These are phyloP conservation scores for Lipomyces sp. DNA, from an alignment of 805 yeast species.

Conservation along the genomic window DNA sequence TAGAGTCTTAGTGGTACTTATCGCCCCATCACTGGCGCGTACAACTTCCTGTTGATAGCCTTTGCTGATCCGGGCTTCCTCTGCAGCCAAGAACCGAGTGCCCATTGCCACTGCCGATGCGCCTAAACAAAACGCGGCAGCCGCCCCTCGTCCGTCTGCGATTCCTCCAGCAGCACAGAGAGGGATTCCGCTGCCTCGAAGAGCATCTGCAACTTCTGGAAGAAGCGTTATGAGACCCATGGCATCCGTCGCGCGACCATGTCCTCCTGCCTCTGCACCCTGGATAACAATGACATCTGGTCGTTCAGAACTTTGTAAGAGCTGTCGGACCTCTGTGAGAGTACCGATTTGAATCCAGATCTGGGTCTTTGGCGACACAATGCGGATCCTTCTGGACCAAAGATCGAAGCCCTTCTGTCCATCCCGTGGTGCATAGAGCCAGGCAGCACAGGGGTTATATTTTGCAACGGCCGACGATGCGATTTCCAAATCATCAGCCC, in stretches of 20 bases:
- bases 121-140: not conserved
- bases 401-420: not conserved
- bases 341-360: conserved; percentile 7
- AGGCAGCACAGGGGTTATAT: conserved; percentile 2
- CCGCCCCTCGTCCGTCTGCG: conserved; percentile 1
- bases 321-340: not conserved
- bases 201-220: not conserved
- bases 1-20: not conserved
- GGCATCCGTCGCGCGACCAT: conserved; percentile 3
- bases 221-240: conserved; percentile 3
- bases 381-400: not conserved
- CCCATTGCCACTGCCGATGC: conserved; percentile 5
- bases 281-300: conserved; percentile 3
- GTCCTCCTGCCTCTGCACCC: conserved; percentile 8
- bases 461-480: not conserved
- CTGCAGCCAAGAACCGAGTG: conserved; percentile 8
- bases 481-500: not conserved
- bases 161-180: conserved; percentile 6
- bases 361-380: not conserved
- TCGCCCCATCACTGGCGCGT: not conserved
- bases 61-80: not conserved
- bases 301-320: not conserved
- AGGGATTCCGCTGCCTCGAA: not conserved
- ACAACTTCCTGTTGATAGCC: conserved; percentile 3
- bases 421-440: conserved; percentile 5